Evolutionary conservation across 2,329 filamentous ascomycete species (phyloP), one percentile per base, ranked within the genome.

Genomic region (Paraphaeosphaeria sporulosa): DNA sequence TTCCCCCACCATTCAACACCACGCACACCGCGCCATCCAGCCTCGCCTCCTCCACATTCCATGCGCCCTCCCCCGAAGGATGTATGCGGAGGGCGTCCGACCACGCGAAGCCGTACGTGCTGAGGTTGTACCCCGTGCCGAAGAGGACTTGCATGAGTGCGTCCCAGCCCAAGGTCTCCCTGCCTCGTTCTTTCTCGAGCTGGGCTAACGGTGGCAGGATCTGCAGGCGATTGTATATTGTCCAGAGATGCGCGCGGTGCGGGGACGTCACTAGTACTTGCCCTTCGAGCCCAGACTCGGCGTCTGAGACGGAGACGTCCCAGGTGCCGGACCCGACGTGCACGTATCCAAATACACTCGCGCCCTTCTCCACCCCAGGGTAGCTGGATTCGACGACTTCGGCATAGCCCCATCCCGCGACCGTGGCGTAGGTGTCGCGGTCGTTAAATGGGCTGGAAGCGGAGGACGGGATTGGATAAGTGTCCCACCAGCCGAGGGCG

Each of bases 381-480:
- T 80, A 69, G 0, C 72, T 82, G n/a, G 76, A 81, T 4, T 81
- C 79, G 6, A 80, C 47, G 4, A 84, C 76, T 25, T 75, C 69
- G 8, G 76, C 82, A 56, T 80, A 83, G 0, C 83, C 83, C 82
- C 83, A 85, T n/a, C 77, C 80, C 43, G 80, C 79, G 13, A 81
- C 80, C 59, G 82, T 80, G 4, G 81, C 82, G 73, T 81, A 84
- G n/a, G 67, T 65, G 2, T 68, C 47, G 4, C 53, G 34, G 64
- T 84, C 74, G 63, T 79, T 76, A 68, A 75, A 78, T 1, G 72
- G 70, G 0, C 66, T 47, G 0, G 81, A 81, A 40, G 76, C 74
- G 19, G 66, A 64, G 0, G 62, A 13, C 0, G 81, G 82, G 0
- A 81, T 73, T 0, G 79, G 82, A 65, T 82, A 83, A 8, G 79